Evolutionary conservation across 2,329 filamentous ascomycete genomes (phyloP).

Genomic region (Aquanectria penicillioides): DNA sequence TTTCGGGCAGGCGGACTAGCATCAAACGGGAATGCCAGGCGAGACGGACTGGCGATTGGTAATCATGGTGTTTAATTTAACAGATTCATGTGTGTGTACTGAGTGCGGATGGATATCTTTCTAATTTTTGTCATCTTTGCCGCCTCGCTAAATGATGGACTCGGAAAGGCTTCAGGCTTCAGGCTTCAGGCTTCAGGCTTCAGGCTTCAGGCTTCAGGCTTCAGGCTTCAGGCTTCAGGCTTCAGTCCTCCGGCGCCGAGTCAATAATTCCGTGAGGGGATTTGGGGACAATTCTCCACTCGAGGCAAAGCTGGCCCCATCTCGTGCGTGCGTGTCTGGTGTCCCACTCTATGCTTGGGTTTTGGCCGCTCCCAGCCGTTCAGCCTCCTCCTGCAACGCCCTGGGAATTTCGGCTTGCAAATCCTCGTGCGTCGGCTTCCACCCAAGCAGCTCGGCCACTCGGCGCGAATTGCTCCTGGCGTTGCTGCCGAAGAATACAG

Average conservation of each 20-base stretch:
- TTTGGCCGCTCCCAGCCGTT: constrained; percentile 2
- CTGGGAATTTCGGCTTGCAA: constrained; percentile 54
- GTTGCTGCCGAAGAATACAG: constrained; percentile 66
- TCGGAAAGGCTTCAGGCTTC: background rate
- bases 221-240: no score
- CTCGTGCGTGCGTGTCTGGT: no score
- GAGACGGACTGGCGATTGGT: background rate
- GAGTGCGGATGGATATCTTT: no score
- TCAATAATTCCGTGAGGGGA: constrained; percentile 8
- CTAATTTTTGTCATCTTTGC: background rate
- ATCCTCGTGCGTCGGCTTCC: constrained; percentile 60
- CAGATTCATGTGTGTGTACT: no score
- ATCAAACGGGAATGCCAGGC: constrained; percentile 8
- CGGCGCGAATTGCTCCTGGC: constrained; percentile 62
- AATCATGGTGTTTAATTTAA: background rate
- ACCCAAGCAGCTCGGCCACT: constrained; percentile 63
- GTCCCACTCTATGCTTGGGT: background rate
- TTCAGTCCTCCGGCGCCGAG: no score
- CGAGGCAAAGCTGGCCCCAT: no score
- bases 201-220: no score
- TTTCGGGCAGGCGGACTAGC: background rate
- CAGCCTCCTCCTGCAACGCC: constrained; percentile 39
- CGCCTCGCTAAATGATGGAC: background rate
- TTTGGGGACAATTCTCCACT: background rate
- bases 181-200: no score